Conservation (phyloP, 2,329 filamentous ascomycete species). For the Cladorrhinum sp. region DNA sequence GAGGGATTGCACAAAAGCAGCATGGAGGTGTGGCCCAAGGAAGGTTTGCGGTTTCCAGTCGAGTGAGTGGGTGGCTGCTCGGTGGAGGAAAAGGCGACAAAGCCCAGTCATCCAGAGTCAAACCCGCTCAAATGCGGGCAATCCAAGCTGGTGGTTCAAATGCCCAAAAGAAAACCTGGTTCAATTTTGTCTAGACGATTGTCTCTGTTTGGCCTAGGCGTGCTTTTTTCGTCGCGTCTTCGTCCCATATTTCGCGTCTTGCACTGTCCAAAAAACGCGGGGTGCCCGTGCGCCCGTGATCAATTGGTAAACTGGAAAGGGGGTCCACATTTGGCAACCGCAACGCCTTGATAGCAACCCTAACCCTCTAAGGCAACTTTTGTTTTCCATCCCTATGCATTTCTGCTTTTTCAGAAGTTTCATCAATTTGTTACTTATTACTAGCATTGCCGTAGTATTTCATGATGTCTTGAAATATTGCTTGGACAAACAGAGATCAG, state of each 20-base stretch:
- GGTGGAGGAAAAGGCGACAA: slow-evolving; percentile 22
- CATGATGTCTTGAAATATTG: too few species aligned
- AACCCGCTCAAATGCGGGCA: slow-evolving; percentile 6
- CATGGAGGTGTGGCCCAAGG: neutral
- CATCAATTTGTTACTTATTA: too few species aligned
- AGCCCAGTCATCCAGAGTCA: slow-evolving; percentile 27
- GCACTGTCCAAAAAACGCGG: neutral
- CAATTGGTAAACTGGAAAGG: neutral
- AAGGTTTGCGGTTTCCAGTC: slow-evolving; percentile 13
- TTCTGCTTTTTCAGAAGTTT: too few species aligned
- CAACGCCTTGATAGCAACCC: too few species aligned
- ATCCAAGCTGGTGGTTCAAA: slow-evolving; percentile 7
- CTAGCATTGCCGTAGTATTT: too few species aligned
- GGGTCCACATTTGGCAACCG: too few species aligned
- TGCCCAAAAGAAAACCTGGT: neutral
- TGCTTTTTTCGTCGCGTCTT: slow-evolving; percentile 2
- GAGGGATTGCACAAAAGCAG: slow-evolving; percentile 17
- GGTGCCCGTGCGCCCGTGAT: neutral
- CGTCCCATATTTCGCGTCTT: neutral
- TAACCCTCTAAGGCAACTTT: too few species aligned
- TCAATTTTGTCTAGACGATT: too few species aligned
- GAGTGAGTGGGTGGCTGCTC: slow-evolving; percentile 19
- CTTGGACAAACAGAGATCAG: too few species aligned
- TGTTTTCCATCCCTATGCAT: too few species aligned
- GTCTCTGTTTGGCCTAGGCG: slow-evolving; percentile 1